Evolutionary conservation across 2,329 filamentous ascomycete species (phyloP), one percentile per base, ranked within the genome.

Genomic region (Zymoseptoria crescenta): DNA sequence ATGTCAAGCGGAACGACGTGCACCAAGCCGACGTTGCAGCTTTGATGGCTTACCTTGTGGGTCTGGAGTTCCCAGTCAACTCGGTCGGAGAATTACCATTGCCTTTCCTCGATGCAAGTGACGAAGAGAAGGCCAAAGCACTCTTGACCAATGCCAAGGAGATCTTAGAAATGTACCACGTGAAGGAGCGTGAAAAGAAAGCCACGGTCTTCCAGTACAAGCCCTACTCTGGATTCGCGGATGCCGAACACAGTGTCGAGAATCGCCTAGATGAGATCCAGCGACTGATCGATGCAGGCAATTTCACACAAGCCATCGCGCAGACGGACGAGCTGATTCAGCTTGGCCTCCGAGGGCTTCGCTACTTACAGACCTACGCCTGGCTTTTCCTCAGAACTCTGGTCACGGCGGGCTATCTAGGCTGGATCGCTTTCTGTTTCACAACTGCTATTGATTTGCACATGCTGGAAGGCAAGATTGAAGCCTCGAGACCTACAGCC

Each of bases 291-390:
- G 78, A 83, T 13, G 75, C 76, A 8, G 85, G 83, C 7, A 79
- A 83, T 52, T 86, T 86, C 64, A 85, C 93, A 58, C 83, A 89
- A 66, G 90, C 93, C 1, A 96, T 97, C 66, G 79, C 84, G 59
- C 83, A 89, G 67, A 91, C 89, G 1, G 85, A 88, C 49, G 83
- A 85, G 28, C 79, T 99, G 13, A 88, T 97, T 61, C 82, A 87
- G 60, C 76, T 89, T 55, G 87, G 85, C 1, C 80, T 99, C 1
- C 83, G 91, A 62, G 94, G 94, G 7, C 78, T 99, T 61, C 84
- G 94, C 55, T 99, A 99, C 72, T 81, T 99, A 27, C 94, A 99
- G 74, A 99, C 92, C 0, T 99, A 99, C 69, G 94, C 99, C 76
- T 99, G 94, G 94, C 80, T 99, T 2, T 99, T 99, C 75, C 77